These are phyloP conservation scores for Candida wancherniae DNA, from an alignment of 805 yeast species.

Conservation along the genomic window DNA sequence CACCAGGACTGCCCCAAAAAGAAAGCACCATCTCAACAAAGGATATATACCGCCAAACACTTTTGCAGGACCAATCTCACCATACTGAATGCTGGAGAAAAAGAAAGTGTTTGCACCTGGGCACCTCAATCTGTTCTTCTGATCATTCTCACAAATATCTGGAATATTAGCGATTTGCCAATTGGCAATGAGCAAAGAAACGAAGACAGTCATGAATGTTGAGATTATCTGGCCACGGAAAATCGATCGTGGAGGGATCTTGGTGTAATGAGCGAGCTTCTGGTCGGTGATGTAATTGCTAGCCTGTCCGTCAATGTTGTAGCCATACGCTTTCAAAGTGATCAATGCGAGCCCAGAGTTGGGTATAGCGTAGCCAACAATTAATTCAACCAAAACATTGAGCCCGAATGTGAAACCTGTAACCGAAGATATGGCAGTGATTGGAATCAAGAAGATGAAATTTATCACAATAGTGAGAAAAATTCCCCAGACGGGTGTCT, in stretches of 20 bases:
- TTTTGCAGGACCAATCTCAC: constrained; percentile 55
- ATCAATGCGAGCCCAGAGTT: constrained; percentile 63
- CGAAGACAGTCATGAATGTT: constrained; percentile 30
- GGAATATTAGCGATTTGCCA: constrained; percentile 37
- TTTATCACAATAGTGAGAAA: constrained; percentile 54
- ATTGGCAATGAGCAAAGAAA: constrained; percentile 33
- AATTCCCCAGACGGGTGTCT: constrained; percentile 61
- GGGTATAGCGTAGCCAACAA: constrained; percentile 62
- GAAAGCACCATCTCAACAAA: constrained; percentile 53
- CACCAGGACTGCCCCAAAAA: constrained; percentile 45
- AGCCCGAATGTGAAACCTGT: constrained; percentile 58
- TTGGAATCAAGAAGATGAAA: constrained; percentile 53
- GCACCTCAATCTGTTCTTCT: constrained; percentile 33
- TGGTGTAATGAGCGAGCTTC: constrained; percentile 24
- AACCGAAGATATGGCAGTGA: constrained; percentile 56
- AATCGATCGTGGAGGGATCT: constrained; percentile 23
- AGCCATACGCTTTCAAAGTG: constrained; percentile 47
- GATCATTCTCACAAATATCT: constrained; percentile 33
- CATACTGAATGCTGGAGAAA: constrained; percentile 50
- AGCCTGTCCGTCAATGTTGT: constrained; percentile 62
- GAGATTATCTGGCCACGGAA: constrained; percentile 37
- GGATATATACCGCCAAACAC: constrained; percentile 54
- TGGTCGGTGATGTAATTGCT: constrained; percentile 43
- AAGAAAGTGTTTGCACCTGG: constrained; percentile 48
- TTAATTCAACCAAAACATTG: constrained; percentile 58